phyloP scores from a whole-genome alignment of 495 filamentous ascomycete genomes.

The Podospora australis region DNA sequence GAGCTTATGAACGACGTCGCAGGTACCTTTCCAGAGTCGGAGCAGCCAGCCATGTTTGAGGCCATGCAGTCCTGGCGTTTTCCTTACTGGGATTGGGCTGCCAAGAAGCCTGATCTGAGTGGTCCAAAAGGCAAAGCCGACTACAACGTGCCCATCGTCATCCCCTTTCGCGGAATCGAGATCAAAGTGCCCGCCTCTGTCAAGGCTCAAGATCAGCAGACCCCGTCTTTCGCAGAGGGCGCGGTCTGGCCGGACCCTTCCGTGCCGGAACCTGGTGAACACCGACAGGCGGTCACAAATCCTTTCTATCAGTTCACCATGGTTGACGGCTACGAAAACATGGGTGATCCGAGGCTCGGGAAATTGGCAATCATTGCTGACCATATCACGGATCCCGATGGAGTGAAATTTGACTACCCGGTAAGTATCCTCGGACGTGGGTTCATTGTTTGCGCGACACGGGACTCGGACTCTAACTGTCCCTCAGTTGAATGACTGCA shows the following conservation, averaged over 20 bases:
- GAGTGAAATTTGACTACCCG: background rate
- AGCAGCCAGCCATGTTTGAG: background rate
- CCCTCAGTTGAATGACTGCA: background rate
- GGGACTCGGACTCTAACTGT: background rate
- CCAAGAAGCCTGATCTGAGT: too few relatives aligned
- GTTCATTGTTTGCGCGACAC: background rate
- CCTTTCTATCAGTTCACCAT: background rate
- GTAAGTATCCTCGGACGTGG: background rate
- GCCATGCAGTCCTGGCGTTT: background rate
- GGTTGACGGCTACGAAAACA: background rate
- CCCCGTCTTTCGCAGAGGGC: background rate
- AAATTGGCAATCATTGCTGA: background rate
- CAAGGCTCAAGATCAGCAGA: background rate
- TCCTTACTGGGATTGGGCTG: constrained; percentile 1
- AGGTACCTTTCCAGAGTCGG: background rate
- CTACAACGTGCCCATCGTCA: background rate
- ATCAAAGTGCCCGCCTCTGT: background rate
- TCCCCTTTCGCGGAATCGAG: background rate
- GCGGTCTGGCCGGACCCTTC: background rate
- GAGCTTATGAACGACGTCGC: background rate
- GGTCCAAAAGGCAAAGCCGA: too few relatives aligned
- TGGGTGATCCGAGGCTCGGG: background rate
- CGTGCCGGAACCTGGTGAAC: background rate
- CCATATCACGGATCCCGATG: background rate
- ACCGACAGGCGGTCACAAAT: background rate